Percentiles rank a stretch among this genome's conserved stretches.
Conservation (phyloP, 225 moss, liverwort and hornwort genomes). For the Thuidium tamariscinum region DNA sequence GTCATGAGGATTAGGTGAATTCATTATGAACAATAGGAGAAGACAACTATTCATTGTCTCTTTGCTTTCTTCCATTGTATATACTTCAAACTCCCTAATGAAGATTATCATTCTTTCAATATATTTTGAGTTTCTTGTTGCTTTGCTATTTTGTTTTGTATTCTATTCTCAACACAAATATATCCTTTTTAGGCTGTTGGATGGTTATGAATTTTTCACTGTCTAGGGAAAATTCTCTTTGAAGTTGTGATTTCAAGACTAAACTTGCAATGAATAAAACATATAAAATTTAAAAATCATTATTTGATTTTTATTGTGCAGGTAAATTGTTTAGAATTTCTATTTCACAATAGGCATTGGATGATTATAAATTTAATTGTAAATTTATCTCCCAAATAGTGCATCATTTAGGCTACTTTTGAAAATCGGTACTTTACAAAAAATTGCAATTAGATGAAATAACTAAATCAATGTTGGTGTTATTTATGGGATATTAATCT, state of each 20-base stretch:
- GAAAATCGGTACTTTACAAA: neutral
- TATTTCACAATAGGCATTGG: neutral
- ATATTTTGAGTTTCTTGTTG: no score
- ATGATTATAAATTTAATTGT: neutral
- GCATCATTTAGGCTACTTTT: neutral
- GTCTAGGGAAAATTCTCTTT: neutral
- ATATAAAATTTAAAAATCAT: accelerated
- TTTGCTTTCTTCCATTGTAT: no score
- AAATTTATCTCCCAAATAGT: no score
- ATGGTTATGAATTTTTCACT: neutral
- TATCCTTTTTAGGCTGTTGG: no score
- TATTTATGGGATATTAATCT: neutral
- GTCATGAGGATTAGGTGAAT: no score
- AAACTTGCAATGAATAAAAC: neutral
- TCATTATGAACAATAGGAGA: no score
- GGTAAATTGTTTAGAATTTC: neutral
- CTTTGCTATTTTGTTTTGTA: no score
- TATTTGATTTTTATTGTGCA: no score
- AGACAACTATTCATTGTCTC: no score
- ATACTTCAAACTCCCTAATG: no score
- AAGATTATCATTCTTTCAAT: no score
- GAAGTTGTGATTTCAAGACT: neutral
- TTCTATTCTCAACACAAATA: no score
- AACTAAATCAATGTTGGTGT: neutral
- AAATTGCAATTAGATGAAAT: neutral